phyloP scores from a whole-genome alignment of 75 land plant species.

The Selaginella tamariscina region DNA sequence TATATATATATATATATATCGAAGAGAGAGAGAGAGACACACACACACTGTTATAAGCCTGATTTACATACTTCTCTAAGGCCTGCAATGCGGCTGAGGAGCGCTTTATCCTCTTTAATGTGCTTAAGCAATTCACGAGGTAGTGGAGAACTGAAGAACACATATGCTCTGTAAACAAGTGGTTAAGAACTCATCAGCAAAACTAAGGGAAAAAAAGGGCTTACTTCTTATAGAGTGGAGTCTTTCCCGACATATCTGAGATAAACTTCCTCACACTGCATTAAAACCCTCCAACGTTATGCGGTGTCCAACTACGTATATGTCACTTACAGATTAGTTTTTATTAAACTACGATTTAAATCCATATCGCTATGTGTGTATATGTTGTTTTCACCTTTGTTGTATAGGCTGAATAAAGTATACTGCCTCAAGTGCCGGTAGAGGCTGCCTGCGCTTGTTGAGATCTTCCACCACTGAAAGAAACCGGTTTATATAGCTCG shows the following conservation, averaged over 20 bases:
- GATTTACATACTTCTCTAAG: constrained; percentile 4
- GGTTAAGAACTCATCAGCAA: not conserved
- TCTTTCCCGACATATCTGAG: constrained; percentile 74
- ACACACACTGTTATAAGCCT: not conserved
- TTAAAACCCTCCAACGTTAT: constrained; percentile 5
- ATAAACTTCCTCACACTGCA: constrained; percentile 65
- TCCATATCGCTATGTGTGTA: not conserved
- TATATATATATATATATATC: not conserved
- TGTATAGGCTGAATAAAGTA: constrained; percentile 80
- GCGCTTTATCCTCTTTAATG: not conserved
- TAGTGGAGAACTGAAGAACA: constrained; percentile 2
- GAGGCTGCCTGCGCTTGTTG: constrained; percentile 72
- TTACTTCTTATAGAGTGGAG: constrained; percentile 86
- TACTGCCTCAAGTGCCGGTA: constrained; percentile 87
- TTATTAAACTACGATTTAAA: not conserved
- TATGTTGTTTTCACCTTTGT: constrained; percentile 87
- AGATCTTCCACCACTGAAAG: constrained; percentile 86
- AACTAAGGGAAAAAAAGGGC: constrained; percentile 9
- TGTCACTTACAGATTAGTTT: constrained; percentile 5
- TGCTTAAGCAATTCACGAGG: not conserved
- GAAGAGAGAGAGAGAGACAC: not conserved
- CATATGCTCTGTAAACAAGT: not conserved
- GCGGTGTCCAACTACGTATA: constrained; percentile 8
- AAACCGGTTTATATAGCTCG: not conserved
- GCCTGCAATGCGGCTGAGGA: not conserved